Percentiles rank a stretch among this genome's conserved stretches.
These are phyloP conservation scores for Postia placenta DNA, from an alignment of 768 basidiomycete species.

Conservation along the genomic window DNA sequence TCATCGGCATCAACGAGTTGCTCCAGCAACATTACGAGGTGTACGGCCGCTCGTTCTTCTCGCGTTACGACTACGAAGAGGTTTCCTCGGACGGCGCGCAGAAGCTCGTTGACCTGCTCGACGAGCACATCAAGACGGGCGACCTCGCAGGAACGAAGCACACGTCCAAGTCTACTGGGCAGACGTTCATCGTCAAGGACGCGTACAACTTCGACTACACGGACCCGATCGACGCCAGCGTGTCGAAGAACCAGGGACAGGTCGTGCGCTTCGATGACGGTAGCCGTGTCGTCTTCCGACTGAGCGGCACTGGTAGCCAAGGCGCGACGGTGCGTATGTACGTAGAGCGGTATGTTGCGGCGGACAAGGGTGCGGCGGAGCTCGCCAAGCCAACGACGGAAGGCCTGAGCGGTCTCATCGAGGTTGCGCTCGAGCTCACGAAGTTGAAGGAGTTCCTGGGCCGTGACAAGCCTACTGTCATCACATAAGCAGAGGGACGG, in stretches of 20 bases:
- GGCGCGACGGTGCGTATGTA: slow-evolving; percentile 97
- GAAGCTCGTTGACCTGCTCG: slow-evolving; percentile 74
- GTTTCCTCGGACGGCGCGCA: slow-evolving; percentile 88
- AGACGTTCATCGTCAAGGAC: slow-evolving; percentile 70
- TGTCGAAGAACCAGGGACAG: slow-evolving; percentile 94
- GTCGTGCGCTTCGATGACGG: slow-evolving; percentile 90
- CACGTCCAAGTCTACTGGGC: slow-evolving; percentile 57
- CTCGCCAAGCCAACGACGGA: slow-evolving; percentile 74
- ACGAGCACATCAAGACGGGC: slow-evolving; percentile 58
- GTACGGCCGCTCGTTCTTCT: slow-evolving; percentile 98
- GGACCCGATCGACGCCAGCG: slow-evolving; percentile 94
- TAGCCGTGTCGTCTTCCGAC: slow-evolving; percentile 89
- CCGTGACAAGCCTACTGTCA: slow-evolving; percentile 90
- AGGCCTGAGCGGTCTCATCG: slow-evolving; percentile 91
- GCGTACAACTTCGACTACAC: slow-evolving; percentile 92
- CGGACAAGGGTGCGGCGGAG: slow-evolving; percentile 62
- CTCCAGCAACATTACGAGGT: slow-evolving; percentile 80
- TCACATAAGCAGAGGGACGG: slow-evolving; percentile 45
- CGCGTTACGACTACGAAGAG: slow-evolving; percentile 98
- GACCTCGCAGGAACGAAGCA: slow-evolving; percentile 67
- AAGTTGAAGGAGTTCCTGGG: slow-evolving; percentile 83
- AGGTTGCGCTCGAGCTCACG: slow-evolving; percentile 83
- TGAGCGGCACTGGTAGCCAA: slow-evolving; percentile 93
- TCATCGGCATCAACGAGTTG: slow-evolving; percentile 88
- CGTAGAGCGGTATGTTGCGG: slow-evolving; percentile 84